phyloP scores from a whole-genome alignment of 495 filamentous ascomycete species.

The Eremomyces bilateralis region DNA sequence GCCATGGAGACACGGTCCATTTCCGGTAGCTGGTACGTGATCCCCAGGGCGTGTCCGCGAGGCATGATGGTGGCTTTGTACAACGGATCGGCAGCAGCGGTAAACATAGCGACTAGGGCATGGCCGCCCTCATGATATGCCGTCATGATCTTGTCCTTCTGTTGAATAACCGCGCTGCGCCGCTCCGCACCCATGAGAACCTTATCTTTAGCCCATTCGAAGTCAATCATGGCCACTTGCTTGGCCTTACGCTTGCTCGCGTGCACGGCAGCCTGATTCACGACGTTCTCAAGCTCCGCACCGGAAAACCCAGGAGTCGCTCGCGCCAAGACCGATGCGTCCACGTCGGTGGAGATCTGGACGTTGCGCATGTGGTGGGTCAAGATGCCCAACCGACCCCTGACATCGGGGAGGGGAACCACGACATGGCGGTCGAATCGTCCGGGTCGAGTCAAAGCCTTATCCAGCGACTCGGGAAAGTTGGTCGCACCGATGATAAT shows the following conservation, averaged over 20 bases:
- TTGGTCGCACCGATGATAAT: slow-evolving; percentile 94
- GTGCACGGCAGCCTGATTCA: slow-evolving; percentile 87
- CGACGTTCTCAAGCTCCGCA: slow-evolving; percentile 84
- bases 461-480: slow-evolving; percentile 83
- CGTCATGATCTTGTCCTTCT: slow-evolving; percentile 71
- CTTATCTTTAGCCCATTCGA: slow-evolving; percentile 97
- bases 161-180: slow-evolving; percentile 64
- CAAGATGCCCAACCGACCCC: slow-evolving; percentile 77
- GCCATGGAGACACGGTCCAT: slow-evolving; percentile 71
- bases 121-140: slow-evolving; percentile 97
- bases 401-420: slow-evolving; percentile 85
- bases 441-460: slow-evolving; percentile 80
- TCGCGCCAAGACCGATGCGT: slow-evolving; percentile 58
- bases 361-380: slow-evolving; percentile 82
- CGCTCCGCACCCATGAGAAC: slow-evolving; percentile 94
- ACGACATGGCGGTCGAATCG: slow-evolving; percentile 83
- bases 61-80: slow-evolving; percentile 97
- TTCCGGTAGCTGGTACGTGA: slow-evolving; percentile 67
- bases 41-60: slow-evolving; percentile 60
- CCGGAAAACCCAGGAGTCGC: slow-evolving; percentile 85
- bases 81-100: slow-evolving; percentile 44
- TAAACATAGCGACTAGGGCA: slow-evolving; percentile 70
- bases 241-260: slow-evolving; percentile 59
- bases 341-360: slow-evolving; percentile 53
- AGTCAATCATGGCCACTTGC: slow-evolving; percentile 53